Conservation (phyloP, 345 rosid genomes). For the Nephelium lappaceum region DNA sequence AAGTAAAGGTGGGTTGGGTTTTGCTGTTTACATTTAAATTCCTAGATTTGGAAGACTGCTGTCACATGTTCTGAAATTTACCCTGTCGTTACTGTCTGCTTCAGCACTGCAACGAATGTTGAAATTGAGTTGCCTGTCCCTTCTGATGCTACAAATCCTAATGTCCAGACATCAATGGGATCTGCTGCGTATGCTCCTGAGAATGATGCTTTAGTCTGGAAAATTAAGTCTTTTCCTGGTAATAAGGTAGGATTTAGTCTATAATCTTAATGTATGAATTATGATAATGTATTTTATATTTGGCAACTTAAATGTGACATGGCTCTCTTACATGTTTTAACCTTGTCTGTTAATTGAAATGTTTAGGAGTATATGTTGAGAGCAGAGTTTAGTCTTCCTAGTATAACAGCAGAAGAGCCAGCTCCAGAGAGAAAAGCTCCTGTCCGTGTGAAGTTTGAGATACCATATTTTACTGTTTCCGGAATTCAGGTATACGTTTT, state of each 20-base stretch:
- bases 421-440: constrained; percentile 80
- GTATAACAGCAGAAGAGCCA: constrained; percentile 73
- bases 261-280: no score
- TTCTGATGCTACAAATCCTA: constrained; percentile 73
- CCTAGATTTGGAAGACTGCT: not conserved
- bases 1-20: not conserved
- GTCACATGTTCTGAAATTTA: constrained; percentile 4
- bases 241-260: constrained; percentile 46
- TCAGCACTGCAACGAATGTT: constrained; percentile 76
- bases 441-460: constrained; percentile 77
- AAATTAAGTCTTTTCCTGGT: constrained; percentile 75
- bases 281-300: not conserved
- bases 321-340: not conserved
- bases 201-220: constrained; percentile 78
- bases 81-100: constrained; percentile 13
- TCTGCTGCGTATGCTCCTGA: constrained; percentile 83
- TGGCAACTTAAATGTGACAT: not conserved
- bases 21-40: not conserved
- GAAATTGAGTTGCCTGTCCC: constrained; percentile 79
- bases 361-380: constrained; percentile 72
- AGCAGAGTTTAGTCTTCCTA: constrained; percentile 82
- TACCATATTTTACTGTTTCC: constrained; percentile 83
- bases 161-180: constrained; percentile 70
- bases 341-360: constrained; percentile 10
- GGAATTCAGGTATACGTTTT: constrained; percentile 65